A percentile compares a stretch with the other conserved stretches of the same genome.
Conservation (phyloP, 2,329 filamentous ascomycete species). For the Venturia pyrina region DNA sequence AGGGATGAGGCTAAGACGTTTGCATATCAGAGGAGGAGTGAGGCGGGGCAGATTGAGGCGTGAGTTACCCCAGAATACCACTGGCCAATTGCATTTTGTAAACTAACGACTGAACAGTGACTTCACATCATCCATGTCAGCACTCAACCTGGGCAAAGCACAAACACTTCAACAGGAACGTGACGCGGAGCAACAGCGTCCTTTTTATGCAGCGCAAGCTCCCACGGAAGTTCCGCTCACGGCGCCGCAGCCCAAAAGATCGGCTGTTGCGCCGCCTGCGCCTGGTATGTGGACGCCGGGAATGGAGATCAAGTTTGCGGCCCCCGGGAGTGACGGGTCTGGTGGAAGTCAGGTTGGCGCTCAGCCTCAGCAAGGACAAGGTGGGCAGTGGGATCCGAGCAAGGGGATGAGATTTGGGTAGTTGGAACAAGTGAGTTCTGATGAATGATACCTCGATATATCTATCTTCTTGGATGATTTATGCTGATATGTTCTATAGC, state of each 20-base stretch:
- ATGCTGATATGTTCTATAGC: neutral
- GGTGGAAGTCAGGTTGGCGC: constrained; percentile 16
- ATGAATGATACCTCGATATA: neutral
- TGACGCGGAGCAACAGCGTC: constrained; percentile 43
- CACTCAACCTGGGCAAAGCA: constrained; percentile 39
- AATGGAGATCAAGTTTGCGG: constrained; percentile 65
- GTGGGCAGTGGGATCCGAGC: constrained; percentile 49
- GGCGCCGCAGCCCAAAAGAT: constrained; percentile 38
- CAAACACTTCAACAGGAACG: constrained; percentile 35
- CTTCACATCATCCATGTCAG: constrained; percentile 49
- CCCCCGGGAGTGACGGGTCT: constrained; percentile 18
- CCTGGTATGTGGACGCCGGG: constrained; percentile 65
- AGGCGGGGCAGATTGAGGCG: constrained; percentile 71
- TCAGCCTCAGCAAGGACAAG: constrained; percentile 15
- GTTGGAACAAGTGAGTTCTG: neutral
- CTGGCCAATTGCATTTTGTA: neutral
- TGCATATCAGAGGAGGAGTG: constrained; percentile 68
- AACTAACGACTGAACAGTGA: constrained; percentile 33
- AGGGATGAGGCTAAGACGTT: constrained; percentile 71
- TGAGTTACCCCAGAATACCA: constrained; percentile 31
- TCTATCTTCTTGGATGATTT: neutral
- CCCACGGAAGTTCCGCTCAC: constrained; percentile 46
- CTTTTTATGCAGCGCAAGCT: constrained; percentile 43
- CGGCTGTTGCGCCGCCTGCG: constrained; percentile 15
- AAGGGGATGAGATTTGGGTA: constrained; percentile 47